Conservation (phyloP, 2,329 filamentous ascomycete species). For the Penicillium sp. region DNA sequence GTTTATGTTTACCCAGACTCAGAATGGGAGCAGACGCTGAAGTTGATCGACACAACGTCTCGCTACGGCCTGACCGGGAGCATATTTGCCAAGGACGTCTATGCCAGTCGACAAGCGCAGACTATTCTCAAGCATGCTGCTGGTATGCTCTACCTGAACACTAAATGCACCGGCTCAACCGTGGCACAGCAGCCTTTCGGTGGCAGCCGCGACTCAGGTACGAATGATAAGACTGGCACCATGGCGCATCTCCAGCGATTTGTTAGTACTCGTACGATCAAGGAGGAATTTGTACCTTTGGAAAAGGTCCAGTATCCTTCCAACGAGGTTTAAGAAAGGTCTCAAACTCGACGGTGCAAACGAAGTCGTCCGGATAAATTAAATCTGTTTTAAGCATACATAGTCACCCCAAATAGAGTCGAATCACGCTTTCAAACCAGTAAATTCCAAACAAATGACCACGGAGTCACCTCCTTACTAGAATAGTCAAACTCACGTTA, state of each 20-base stretch:
- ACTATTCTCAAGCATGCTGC: slow-evolving; percentile 55
- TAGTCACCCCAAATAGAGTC: no score
- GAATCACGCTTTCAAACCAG: no score
- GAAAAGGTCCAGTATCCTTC: slow-evolving; percentile 27
- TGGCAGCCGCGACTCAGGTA: slow-evolving; percentile 55
- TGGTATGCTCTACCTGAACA: slow-evolving; percentile 62
- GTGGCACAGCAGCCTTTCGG: slow-evolving; percentile 61
- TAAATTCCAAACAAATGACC: no score
- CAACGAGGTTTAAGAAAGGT: slow-evolving; percentile 18
- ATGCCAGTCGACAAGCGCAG: slow-evolving; percentile 54
- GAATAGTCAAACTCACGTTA: no score
- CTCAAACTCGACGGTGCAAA: no score
- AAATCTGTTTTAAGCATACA: no score
- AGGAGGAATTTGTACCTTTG: slow-evolving; percentile 51
- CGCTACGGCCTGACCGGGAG: slow-evolving; percentile 23
- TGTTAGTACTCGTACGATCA: slow-evolving; percentile 55
- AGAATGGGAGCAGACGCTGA: slow-evolving; percentile 19
- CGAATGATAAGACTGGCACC: slow-evolving; percentile 60
- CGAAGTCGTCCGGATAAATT: no score
- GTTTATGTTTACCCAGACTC: slow-evolving; percentile 75
- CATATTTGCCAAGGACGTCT: slow-evolving; percentile 42
- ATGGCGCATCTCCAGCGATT: slow-evolving; percentile 54
- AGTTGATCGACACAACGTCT: slow-evolving; percentile 21
- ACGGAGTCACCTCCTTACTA: no score
- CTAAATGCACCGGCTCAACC: slow-evolving; percentile 59